A percentile compares a stretch with the other conserved stretches of the same genome.
Conservation (phyloP, 73 alveolate genomes). For the Paramecium primaurelia region DNA sequence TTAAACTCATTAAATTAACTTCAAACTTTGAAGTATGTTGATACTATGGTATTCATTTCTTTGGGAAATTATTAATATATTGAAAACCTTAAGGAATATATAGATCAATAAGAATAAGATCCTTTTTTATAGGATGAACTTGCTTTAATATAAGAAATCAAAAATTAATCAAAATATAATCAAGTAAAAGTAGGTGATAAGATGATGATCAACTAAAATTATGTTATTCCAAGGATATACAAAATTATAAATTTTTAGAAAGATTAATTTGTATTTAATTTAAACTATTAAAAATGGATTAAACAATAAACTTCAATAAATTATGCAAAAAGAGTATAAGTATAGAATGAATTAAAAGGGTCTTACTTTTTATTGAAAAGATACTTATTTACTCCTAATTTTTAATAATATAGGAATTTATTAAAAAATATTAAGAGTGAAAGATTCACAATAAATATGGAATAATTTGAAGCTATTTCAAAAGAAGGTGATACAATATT, state of each 20-base stretch:
- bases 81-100: not conserved
- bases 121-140: not conserved
- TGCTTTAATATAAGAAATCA: not conserved
- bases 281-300: not conserved
- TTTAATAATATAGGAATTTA: not conserved
- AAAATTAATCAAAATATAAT: not conserved
- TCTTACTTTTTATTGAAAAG: not conserved
- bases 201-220: not conserved
- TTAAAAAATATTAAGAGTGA: not conserved
- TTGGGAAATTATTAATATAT: not conserved
- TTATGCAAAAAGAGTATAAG: not conserved
- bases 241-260: not conserved
- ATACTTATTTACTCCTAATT: not conserved
- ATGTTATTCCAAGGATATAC: not conserved
- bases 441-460: not conserved
- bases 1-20: not conserved
- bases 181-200: not conserved
- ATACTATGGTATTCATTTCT: not conserved
- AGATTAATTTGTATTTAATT: not conserved
- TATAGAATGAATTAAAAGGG: not conserved
- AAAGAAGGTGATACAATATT: not conserved
- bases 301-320: not conserved
- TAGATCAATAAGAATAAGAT: not conserved
- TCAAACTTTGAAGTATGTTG: not conserved
- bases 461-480: not conserved